Evolutionary conservation across 2,329 filamentous ascomycete genomes (phyloP).

Genomic region (Cercospora sp.): DNA sequence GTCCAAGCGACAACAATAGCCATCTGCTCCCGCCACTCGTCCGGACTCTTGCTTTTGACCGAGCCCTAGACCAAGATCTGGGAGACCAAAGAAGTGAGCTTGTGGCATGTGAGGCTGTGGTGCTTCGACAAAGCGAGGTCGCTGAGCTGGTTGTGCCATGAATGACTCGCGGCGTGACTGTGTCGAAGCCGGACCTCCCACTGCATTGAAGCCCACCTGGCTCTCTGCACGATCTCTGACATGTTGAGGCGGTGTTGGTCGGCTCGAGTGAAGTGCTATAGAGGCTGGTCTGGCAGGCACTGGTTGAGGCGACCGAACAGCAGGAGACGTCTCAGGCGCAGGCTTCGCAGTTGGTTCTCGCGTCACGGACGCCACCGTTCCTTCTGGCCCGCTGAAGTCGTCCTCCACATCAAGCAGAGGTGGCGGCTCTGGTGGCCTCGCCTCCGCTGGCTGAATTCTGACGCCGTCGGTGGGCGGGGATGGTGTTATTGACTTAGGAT

Average conservation of each 20-base stretch:
- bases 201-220: conserved; percentile 13
- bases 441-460: conserved; percentile 3
- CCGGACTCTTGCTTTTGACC: conserved; percentile 39
- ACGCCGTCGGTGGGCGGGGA: conserved; percentile 31
- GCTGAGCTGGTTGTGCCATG: conserved; percentile 19
- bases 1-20: conserved; percentile 82
- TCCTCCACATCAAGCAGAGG: conserved; percentile 24
- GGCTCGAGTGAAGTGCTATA: conserved; percentile 7
- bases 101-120: conserved; percentile 40
- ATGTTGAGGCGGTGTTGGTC: conserved; percentile 1
- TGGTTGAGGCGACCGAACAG: conserved; percentile 20
- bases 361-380: conserved; percentile 15
- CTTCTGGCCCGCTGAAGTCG: conserved; percentile 21
- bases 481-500: conserved; percentile 33
- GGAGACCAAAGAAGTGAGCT: conserved; percentile 38
- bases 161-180: conserved; percentile 29
- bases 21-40: conserved; percentile 47
- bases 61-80: conserved; percentile 35
- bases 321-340: conserved; percentile 17
- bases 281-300: conserved; percentile 1
- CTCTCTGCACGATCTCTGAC: conserved; percentile 19
- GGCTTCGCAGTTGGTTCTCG: conserved; percentile 20
- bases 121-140: conserved; percentile 33
- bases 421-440: conserved; percentile 17
- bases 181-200: neutral